Percentiles rank a stretch among this genome's conserved stretches.
Conservation (phyloP, 2,329 filamentous ascomycete species). For the Aspergillus brunneoviolaceus region DNA sequence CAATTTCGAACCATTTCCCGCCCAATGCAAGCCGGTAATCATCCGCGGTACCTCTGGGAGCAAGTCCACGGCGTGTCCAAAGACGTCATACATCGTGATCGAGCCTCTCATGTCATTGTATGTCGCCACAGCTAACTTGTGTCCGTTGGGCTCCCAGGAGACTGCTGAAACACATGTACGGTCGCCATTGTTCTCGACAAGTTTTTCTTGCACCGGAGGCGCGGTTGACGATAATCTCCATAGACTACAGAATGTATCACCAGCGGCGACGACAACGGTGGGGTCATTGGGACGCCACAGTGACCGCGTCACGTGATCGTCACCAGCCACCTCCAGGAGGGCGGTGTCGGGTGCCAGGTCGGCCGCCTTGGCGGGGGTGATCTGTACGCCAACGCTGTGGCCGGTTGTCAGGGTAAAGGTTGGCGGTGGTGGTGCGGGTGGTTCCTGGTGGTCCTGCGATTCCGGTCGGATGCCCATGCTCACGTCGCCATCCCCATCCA, state of each 20-base stretch:
- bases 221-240: conserved; percentile 42
- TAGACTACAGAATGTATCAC: conserved; percentile 47
- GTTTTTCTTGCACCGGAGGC: conserved; percentile 33
- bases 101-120: conserved; percentile 44
- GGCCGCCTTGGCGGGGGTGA: conserved; percentile 48
- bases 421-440: conserved; percentile 29
- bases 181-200: conserved; percentile 37
- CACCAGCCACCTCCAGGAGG: conserved; percentile 39
- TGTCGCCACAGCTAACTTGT: conserved; percentile 48
- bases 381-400: conserved; percentile 49
- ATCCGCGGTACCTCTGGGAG: conserved; percentile 47
- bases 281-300: conserved; percentile 48
- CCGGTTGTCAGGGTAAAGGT: conserved; percentile 45
- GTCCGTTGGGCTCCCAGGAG: conserved; percentile 47
- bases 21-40: conserved; percentile 47
- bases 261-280: conserved; percentile 42
- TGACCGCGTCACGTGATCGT: conserved; percentile 42
- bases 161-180: conserved; percentile 44
- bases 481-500: conserved; percentile 48
- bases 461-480: conserved; percentile 37
- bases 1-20: conserved; percentile 38
- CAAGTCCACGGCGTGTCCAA: conserved; percentile 46
- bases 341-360: conserved; percentile 48
- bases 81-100: conserved; percentile 46
- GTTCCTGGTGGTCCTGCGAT: conserved; percentile 31